These are phyloP conservation scores for Lentithecium fluviatile DNA, from an alignment of 495 filamentous ascomycete genomes.

Conservation along the genomic window DNA sequence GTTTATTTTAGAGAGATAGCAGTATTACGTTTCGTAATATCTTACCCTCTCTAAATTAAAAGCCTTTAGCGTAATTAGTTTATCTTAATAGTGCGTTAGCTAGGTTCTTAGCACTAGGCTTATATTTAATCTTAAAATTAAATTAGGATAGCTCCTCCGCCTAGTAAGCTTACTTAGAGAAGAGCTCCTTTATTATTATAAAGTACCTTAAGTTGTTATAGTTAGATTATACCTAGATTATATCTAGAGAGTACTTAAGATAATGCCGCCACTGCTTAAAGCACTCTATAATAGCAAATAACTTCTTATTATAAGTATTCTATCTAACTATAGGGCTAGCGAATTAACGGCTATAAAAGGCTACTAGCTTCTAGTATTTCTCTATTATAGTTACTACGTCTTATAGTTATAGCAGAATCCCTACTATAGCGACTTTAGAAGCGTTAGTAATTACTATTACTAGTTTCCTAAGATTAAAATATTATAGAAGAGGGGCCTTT, in stretches of 20 bases:
- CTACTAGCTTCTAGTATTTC: not conserved
- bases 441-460: not conserved
- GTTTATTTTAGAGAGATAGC: too few relatives aligned
- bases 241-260: not conserved
- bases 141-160: not conserved
- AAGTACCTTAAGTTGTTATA: not conserved
- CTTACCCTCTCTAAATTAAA: too few relatives aligned
- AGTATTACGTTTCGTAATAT: too few relatives aligned
- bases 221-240: not conserved
- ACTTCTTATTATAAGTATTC: not conserved
- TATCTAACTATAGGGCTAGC: not conserved
- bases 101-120: not conserved
- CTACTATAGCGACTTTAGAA: not conserved
- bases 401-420: not conserved
- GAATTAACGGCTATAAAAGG: not conserved
- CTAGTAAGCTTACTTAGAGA: not conserved
- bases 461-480: not conserved
- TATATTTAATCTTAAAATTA: not conserved
- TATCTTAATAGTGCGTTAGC: too few relatives aligned
- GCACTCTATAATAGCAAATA: not conserved
- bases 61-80: too few relatives aligned
- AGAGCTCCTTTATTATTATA: not conserved
- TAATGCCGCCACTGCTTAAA: not conserved
- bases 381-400: too few relatives aligned
- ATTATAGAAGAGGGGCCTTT: not conserved